phyloP scores from a whole-genome alignment of 345 rosid species.

The Adansonia digitata region DNA sequence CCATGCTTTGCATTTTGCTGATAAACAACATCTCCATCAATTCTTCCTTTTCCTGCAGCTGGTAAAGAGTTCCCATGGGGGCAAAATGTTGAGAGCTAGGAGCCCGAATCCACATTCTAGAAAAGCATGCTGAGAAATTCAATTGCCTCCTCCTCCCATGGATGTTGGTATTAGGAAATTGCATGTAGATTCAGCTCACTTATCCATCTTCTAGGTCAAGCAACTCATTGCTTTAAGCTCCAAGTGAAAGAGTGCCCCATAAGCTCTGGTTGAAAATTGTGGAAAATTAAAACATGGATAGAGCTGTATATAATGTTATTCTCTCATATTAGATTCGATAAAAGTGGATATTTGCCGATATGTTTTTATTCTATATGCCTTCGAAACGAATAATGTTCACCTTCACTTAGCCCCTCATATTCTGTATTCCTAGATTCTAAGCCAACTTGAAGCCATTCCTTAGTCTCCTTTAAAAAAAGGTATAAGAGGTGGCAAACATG shows the following conservation, averaged over 20 bases:
- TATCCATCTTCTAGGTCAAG: background rate
- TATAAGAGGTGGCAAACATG: constrained; percentile 13
- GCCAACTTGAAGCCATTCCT: constrained; percentile 1
- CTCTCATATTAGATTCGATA: background rate
- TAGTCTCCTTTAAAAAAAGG: background rate
- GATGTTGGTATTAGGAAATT: background rate
- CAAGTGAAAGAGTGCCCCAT: background rate
- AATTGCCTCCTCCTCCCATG: background rate
- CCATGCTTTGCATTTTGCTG: background rate
- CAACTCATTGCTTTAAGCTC: background rate
- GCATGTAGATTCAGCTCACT: background rate
- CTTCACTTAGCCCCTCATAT: background rate
- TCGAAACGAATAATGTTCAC: constrained; percentile 12
- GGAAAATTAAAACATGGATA: background rate
- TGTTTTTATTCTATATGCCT: background rate
- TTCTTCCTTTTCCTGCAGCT: background rate
- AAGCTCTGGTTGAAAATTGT: background rate
- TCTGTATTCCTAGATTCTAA: constrained; percentile 11
- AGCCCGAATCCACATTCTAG: background rate
- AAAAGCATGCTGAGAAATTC: background rate
- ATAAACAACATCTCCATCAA: background rate
- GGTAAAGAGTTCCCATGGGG: background rate
- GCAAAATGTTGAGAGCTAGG: background rate
- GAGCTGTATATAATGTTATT: background rate
- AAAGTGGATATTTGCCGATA: background rate